Evolutionary conservation across 2,329 filamentous ascomycete species (phyloP), one percentile per base, ranked within the genome.

Genomic region (Fusarium abutilonis): DNA sequence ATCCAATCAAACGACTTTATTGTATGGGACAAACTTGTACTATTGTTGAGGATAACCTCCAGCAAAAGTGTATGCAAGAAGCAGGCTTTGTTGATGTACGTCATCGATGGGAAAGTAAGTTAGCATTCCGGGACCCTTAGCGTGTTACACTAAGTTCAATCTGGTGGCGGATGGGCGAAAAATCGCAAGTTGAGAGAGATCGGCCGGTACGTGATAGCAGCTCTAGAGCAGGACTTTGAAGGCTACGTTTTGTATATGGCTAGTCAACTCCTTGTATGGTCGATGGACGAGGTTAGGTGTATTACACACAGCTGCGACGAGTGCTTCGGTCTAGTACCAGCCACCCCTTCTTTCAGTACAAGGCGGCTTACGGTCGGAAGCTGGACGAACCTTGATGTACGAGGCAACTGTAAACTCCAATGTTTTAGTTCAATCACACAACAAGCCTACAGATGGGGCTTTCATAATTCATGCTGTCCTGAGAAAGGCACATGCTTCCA

Each of bases 271-370:
- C 28, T 53, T n/a, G 50, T 34, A 2, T 53, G 50, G 50, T 49
- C 44, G 1, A 49, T 40, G 50, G 19, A 23, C 9, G 50, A 53
- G 2, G 43, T 53, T 5, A 41, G 4, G 44, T 53, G 6, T 53
- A 49, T 26, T 53, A 35, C 17, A 44, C 34, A 1, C 50, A 53
- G 29, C 35, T 53, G 3, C 50, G 52, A 4, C 15, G 52, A 4
- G 52, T 52, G 14, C 38, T 55, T 9, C 19, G 46, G n/a, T 55
- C 38, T 6, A 23, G 38, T 11, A 19, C 23, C 0, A 42, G 39
- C 6, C 52, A 55, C 19, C 52, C 52, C 11, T 55, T 31, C 13
- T 52, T 55, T 43, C 46, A 46, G 8, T 55, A 55, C 6, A 34
- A 39, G 7, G 52, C n/a, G 0, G 52, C 38, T 2, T 52, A 43